Evolutionary conservation across 2,329 filamentous ascomycete genomes (phyloP).

Genomic region (Helotiales sp.): DNA sequence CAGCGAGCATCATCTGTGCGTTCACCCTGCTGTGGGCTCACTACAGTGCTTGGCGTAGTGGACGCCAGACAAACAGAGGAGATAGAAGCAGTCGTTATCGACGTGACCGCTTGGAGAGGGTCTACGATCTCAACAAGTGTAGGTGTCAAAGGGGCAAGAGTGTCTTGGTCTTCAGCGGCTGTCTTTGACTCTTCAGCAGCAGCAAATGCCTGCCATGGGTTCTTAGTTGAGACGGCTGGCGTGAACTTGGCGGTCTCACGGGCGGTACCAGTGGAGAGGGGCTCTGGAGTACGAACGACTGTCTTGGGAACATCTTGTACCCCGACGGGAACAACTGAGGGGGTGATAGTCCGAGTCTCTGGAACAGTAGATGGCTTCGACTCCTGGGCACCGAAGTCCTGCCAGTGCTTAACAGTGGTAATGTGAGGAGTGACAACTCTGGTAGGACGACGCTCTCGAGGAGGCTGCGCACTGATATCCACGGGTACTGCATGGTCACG

Average conservation of each 20-base stretch:
- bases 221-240: not conserved
- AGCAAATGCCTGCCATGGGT: not conserved
- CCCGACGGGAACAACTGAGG: not conserved
- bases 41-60: not conserved
- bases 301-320: not conserved
- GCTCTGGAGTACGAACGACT: not conserved
- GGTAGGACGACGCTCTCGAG: not conserved
- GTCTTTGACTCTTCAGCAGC: not conserved
- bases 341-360: not conserved
- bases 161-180: not conserved
- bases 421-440: not conserved
- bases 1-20: not conserved
- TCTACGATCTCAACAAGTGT: not conserved
- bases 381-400: not conserved
- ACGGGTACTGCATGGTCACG: slow-evolving; percentile 2
- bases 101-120: not conserved
- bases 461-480: slow-evolving; percentile 4
- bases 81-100: not conserved
- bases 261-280: not conserved
- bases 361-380: not conserved
- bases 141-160: not conserved
- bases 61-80: not conserved
- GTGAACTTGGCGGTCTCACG: not conserved
- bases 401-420: not conserved
- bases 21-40: not conserved